Base-by-base conservation (phyloP, 2,329 filamentous ascomycete genomes). In the Ophiostoma quercus region DNA sequence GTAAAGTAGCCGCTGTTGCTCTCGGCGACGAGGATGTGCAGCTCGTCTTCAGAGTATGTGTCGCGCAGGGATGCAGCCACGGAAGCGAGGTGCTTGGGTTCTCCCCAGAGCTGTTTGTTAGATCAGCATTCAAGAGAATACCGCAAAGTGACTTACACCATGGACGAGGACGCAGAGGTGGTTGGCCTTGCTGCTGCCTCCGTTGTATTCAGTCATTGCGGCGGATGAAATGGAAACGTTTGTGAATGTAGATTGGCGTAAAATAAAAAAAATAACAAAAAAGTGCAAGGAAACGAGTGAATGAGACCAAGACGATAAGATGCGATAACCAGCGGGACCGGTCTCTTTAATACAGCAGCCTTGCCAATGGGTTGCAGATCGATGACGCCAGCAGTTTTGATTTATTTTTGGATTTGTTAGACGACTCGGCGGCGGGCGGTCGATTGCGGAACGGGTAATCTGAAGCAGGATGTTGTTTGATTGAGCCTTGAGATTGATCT, bases 101-200 rank as follows among this genome's bases (percentile, higher is more conserved):
- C 92, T 25, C 92, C 92, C 92, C 92, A 94, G 73, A 94, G 83
- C 80, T 65, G 9, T 3, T 19, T 19, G 34, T 65, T 39, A 65
- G 62, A n/a, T 37, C 39, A 1, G 4, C 34, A 41, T n/a, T 19
- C 32, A 60, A 19, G 4, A 25, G 41, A 47, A 8, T 16, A 3
- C 41, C 41, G 14, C 41, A 43, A 5, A n/a, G 19, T n/a, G 6
- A 57, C 66, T 32, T 85, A 91, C 88, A 80, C 91, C 87, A 77
- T 94, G 91, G 68, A 93, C 88, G 63, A 94, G 83, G 60, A 94
- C 90, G 75, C 88, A 90, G 72, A 94, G 86, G 78, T 94, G 91
- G 73, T 90, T 84, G 66, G 89, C 87, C 71, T 84, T 80, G 63
- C 77, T 68, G 75, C 79, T 83, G 73, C 84, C 84, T 73, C 85